A percentile compares a stretch with the other conserved stretches of the same genome.
These are phyloP conservation scores for Exophiala bonariae DNA, from an alignment of 2,329 filamentous ascomycete genomes.

Conservation along the genomic window DNA sequence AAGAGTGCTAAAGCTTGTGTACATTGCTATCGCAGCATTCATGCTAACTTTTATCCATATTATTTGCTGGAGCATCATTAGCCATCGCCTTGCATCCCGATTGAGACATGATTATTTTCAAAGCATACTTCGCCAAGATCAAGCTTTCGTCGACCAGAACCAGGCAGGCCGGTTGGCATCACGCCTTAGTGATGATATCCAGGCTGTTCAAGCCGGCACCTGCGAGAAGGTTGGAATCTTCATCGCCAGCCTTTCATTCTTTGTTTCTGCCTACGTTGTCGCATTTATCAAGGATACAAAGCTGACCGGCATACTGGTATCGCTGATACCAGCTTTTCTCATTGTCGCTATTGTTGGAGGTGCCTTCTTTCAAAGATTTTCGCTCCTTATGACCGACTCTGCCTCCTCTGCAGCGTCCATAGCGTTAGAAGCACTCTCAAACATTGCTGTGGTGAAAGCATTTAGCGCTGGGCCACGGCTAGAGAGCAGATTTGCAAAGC, in stretches of 20 bases:
- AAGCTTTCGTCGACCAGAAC: constrained; percentile 35
- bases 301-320: constrained; percentile 47
- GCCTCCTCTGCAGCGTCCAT: constrained; percentile 59
- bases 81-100: constrained; percentile 63
- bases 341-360: constrained; percentile 47
- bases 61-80: constrained; percentile 64
- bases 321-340: constrained; percentile 47
- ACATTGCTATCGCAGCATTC: constrained; percentile 65
- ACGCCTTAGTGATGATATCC: constrained; percentile 47
- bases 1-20: constrained; percentile 63
- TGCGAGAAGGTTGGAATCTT: constrained; percentile 52
- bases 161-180: constrained; percentile 49
- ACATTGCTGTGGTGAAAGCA: constrained; percentile 50
- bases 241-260: constrained; percentile 47
- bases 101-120: constrained; percentile 52
- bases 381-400: constrained; percentile 47
- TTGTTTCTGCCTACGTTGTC: constrained; percentile 49
- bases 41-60: constrained; percentile 64
- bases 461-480: constrained; percentile 57
- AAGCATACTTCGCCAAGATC: constrained; percentile 28
- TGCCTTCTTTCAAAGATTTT: constrained; percentile 46
- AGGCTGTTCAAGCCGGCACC: constrained; percentile 47
- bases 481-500: constrained; percentile 30
- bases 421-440: constrained; percentile 54
- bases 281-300: constrained; percentile 50